phyloP scores from a whole-genome alignment of 176 grass and related monocot species.

The Zoysia pacifica region DNA sequence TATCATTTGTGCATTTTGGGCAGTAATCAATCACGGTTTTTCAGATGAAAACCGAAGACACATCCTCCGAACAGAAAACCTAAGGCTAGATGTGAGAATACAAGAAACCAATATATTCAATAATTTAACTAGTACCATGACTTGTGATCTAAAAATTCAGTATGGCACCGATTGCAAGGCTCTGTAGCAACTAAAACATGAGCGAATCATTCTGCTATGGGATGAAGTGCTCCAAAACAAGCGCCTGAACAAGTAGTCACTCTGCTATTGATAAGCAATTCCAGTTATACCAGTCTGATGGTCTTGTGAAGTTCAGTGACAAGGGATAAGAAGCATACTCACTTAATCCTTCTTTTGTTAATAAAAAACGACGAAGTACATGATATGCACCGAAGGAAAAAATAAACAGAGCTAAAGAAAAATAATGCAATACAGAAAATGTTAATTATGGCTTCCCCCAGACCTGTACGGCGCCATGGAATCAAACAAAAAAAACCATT shows the following conservation, averaged over 20 bases:
- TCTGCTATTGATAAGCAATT: slow-evolving; percentile 86
- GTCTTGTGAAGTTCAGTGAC: slow-evolving; percentile 74
- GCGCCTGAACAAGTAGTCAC: slow-evolving; percentile 86
- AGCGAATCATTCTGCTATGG: slow-evolving; percentile 36
- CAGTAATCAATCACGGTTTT: too few relatives aligned
- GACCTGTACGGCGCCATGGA: background rate
- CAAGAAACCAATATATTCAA: too few relatives aligned
- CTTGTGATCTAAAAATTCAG: too few relatives aligned
- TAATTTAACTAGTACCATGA: too few relatives aligned
- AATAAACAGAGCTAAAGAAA: background rate
- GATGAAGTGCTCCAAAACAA: slow-evolving; percentile 95
- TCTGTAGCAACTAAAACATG: too few relatives aligned
- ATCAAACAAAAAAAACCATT: background rate
- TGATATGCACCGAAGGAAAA: background rate
- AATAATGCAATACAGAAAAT: background rate
- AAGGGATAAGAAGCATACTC: too few relatives aligned
- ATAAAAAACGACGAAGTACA: background rate
- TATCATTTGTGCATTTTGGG: too few relatives aligned
- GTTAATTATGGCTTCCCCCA: background rate
- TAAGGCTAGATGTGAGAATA: too few relatives aligned
- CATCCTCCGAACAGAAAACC: too few relatives aligned
- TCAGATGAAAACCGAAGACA: too few relatives aligned
- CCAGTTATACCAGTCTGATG: slow-evolving; percentile 82
- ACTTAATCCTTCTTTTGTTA: too few relatives aligned
- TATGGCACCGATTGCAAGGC: too few relatives aligned